These are phyloP conservation scores for Marasmius oreades DNA, from an alignment of 1,284 basidiomycete genomes.

Conservation along the genomic window DNA sequence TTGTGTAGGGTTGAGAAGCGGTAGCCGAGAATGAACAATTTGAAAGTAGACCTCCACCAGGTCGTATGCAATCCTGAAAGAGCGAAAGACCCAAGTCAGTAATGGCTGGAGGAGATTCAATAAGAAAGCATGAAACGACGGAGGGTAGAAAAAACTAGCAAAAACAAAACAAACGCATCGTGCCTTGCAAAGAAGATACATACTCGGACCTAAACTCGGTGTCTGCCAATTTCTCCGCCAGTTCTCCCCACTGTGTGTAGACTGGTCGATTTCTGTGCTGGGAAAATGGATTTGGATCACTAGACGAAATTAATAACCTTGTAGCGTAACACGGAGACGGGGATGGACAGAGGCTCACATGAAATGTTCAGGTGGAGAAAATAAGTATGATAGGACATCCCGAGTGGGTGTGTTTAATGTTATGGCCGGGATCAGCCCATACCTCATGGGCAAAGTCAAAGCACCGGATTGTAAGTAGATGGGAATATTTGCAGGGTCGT, in stretches of 20 bases:
- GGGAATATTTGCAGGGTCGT: constrained; percentile 7
- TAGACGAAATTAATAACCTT: constrained; percentile 23
- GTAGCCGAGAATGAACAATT: constrained; percentile 81
- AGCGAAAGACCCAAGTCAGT: constrained; percentile 7
- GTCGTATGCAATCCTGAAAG: constrained; percentile 75
- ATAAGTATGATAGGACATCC: constrained; percentile 65
- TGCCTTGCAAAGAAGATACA: constrained; percentile 31
- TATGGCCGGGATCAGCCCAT: constrained; percentile 49
- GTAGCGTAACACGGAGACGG: constrained; percentile 10
- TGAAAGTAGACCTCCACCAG: constrained; percentile 88
- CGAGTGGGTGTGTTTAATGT: constrained; percentile 53
- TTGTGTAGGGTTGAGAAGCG: constrained; percentile 73
- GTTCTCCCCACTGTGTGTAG: constrained; percentile 68
- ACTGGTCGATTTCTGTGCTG: constrained; percentile 34
- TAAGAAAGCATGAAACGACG: no score
- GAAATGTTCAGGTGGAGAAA: constrained; percentile 63
- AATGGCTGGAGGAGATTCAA: neutral
- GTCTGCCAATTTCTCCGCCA: constrained; percentile 62
- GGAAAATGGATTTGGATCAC: constrained; percentile 30
- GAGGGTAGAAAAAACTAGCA: no score
- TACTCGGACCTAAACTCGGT: constrained; percentile 75
- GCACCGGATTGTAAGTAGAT: constrained; percentile 11
- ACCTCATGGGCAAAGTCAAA: constrained; percentile 40
- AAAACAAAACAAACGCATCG: no score
- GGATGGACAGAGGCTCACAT: constrained; percentile 51